These are phyloP conservation scores for Paradendryphiella salina DNA, from an alignment of 2,329 filamentous ascomycete species.

Conservation along the genomic window DNA sequence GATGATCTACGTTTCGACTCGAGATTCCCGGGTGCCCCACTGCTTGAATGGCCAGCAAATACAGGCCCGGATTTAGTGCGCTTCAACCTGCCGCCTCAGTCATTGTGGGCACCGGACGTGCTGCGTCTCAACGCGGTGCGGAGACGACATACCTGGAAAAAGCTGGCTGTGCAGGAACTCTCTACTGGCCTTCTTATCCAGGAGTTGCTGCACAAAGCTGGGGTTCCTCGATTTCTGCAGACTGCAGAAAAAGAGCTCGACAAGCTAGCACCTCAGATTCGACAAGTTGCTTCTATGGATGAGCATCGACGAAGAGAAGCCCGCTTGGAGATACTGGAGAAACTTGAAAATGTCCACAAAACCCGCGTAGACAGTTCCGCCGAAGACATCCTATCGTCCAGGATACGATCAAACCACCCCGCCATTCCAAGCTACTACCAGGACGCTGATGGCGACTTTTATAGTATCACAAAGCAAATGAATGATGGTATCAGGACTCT, in stretches of 20 bases:
- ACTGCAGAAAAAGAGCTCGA: slow-evolving; percentile 6
- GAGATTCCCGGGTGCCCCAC: slow-evolving; percentile 27
- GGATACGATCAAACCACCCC: slow-evolving; percentile 11
- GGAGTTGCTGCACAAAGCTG: slow-evolving; percentile 35
- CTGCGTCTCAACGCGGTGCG: slow-evolving; percentile 37
- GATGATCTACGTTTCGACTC: slow-evolving; percentile 38
- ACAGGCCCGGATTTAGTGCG: slow-evolving; percentile 42
- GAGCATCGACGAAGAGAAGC: slow-evolving; percentile 2
- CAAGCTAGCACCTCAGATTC: slow-evolving; percentile 29
- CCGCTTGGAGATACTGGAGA: slow-evolving; percentile 22
- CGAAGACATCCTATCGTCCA: slow-evolving; percentile 17
- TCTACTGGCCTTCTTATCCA: slow-evolving; percentile 49
- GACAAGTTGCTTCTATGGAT: slow-evolving; percentile 13
- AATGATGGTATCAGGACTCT: slow-evolving; percentile 37
- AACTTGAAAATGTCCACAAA: slow-evolving; percentile 20
- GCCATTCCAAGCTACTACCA: slow-evolving; percentile 44
- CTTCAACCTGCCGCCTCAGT: slow-evolving; percentile 50
- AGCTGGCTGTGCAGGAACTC: slow-evolving; percentile 49
- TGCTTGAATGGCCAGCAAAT: slow-evolving; percentile 47
- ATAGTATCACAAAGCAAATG: slow-evolving; percentile 33
- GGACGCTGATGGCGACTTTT: slow-evolving; percentile 45
- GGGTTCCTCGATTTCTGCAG: slow-evolving; percentile 7
- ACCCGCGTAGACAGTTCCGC: slow-evolving; percentile 12
- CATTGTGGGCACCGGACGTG: slow-evolving; percentile 48
- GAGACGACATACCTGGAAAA: slow-evolving; percentile 48